These are phyloP conservation scores for Penicillium sp. DNA, from an alignment of 2,329 filamentous ascomycete genomes.

Conservation along the genomic window DNA sequence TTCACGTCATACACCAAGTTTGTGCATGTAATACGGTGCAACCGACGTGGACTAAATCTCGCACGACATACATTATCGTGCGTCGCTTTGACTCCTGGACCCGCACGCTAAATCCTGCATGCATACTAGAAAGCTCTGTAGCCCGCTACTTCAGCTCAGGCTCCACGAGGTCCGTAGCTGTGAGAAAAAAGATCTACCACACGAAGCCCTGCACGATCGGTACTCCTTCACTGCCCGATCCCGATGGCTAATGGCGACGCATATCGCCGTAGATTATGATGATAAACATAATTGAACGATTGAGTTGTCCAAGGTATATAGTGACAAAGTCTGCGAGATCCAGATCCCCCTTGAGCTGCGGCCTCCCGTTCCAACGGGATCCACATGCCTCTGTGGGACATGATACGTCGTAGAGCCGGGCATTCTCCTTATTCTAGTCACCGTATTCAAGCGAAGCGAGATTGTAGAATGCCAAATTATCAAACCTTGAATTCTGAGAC, in stretches of 20 bases:
- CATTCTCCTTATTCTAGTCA: not conserved
- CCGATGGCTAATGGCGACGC: not conserved
- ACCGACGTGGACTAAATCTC: not conserved
- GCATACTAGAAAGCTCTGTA: not conserved
- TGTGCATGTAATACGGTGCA: not conserved
- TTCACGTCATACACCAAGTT: not conserved
- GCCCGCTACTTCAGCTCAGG: not conserved
- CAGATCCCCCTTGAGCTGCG: not conserved
- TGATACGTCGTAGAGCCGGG: not conserved
- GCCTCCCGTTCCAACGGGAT: not conserved
- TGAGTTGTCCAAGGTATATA: not conserved
- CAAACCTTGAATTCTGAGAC: no score
- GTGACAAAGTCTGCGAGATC: not conserved
- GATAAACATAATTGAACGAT: not conserved
- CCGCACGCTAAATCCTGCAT: conserved; percentile 2
- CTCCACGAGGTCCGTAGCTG: not conserved
- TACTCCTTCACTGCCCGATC: not conserved
- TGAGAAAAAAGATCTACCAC: not conserved
- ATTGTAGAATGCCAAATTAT: not conserved
- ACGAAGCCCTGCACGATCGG: not conserved
- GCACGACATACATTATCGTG: not conserved
- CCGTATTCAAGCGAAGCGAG: not conserved
- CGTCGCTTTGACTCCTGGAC: not conserved
- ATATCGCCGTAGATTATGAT: not conserved
- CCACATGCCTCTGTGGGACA: not conserved